phyloP scores from a whole-genome alignment of 768 basidiomycete species.

The Xerocomellus intermedius region DNA sequence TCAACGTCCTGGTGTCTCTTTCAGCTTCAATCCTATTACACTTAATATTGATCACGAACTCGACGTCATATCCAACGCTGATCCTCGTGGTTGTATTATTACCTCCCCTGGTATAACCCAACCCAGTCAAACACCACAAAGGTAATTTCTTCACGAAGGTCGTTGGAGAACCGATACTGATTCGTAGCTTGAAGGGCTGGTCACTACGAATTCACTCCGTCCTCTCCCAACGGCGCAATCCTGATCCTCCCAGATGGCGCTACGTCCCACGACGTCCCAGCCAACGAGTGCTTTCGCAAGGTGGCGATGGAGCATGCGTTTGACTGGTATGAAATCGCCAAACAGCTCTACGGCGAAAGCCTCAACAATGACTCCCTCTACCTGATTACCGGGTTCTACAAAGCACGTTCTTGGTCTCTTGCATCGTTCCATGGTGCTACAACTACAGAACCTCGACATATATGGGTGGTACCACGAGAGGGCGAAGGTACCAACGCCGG shows the following conservation, averaged over 20 bases:
- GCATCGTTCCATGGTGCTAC: too few species aligned
- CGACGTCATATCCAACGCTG: not conserved
- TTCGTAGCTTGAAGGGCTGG: not conserved
- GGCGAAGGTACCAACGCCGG: not conserved
- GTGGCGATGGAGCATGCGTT: too few species aligned
- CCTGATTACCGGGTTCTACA: too few species aligned
- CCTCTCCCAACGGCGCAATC: conserved; percentile 23
- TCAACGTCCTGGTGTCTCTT: not conserved
- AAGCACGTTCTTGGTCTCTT: too few species aligned
- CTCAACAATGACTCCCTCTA: too few species aligned
- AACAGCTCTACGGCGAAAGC: too few species aligned
- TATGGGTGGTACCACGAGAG: too few species aligned
- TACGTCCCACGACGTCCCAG: conserved; percentile 9
- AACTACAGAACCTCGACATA: too few species aligned
- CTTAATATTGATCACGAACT: not conserved
- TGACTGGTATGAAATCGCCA: too few species aligned
- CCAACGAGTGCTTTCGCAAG: conserved; percentile 4
- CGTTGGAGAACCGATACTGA: not conserved
- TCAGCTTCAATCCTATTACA: not conserved
- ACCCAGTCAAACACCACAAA: not conserved
- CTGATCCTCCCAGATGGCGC: conserved; percentile 31
- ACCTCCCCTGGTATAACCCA: not conserved
- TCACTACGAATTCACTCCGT: not conserved
- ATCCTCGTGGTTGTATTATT: not conserved
- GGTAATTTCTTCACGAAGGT: not conserved